phyloP scores from a whole-genome alignment of 2,329 filamentous ascomycete species.

The Seiridium unicorne region DNA sequence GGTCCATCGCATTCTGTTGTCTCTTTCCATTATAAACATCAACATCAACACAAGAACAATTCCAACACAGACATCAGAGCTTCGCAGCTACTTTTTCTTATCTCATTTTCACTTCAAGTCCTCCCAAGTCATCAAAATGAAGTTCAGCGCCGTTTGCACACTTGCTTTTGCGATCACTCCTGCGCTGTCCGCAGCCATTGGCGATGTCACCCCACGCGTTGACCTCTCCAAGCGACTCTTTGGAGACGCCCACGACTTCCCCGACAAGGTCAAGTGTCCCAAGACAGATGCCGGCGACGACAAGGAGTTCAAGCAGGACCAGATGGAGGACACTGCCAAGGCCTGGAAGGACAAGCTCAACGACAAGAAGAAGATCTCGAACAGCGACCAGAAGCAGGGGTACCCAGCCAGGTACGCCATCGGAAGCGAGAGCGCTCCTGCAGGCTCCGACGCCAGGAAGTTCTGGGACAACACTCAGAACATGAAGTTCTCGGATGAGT shows the following conservation, averaged over 20 bases:
- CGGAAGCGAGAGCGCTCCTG: background rate
- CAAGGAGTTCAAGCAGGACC: background rate
- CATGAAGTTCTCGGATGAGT: constrained; percentile 1
- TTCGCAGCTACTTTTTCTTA: background rate
- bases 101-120: background rate
- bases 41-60: no score
- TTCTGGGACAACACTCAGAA: constrained; percentile 1
- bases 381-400: background rate
- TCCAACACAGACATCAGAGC: background rate
- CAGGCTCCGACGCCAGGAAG: background rate
- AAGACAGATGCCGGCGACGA: background rate
- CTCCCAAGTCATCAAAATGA: background rate
- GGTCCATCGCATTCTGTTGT: no score
- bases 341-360: constrained; percentile 1
- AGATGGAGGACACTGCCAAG: constrained; percentile 1
- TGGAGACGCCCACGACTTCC: background rate
- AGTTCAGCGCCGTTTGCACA: background rate
- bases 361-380: background rate
- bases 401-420: constrained; percentile 1
- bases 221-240: background rate
- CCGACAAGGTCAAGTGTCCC: constrained; percentile 5
- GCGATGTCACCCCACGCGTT: background rate
- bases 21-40: no score
- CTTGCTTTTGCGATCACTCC: constrained; percentile 1
- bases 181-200: constrained; percentile 4